These are phyloP conservation scores for Gossypium lobatum DNA, from an alignment of 441 rosid genomes.

Conservation along the genomic window DNA sequence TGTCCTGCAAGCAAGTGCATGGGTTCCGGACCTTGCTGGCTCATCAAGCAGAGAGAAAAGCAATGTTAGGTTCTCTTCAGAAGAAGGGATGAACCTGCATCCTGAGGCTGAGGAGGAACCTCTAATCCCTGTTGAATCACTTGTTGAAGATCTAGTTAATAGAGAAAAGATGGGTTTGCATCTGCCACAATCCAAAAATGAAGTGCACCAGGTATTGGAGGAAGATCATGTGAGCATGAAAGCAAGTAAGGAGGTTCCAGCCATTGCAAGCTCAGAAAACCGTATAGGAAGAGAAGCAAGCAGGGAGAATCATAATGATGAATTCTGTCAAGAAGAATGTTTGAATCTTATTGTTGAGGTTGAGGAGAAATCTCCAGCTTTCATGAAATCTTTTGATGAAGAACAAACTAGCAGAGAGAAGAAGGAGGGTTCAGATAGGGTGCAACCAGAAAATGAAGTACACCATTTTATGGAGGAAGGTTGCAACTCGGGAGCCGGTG, in stretches of 20 bases:
- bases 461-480: conserved; percentile 18
- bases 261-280: conserved; percentile 14
- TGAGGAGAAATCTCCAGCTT: conserved; percentile 28
- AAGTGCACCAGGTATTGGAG: conserved; percentile 3
- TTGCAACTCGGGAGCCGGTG: conserved; percentile 24
- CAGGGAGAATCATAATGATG: conserved; percentile 25
- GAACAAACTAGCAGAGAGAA: conserved; percentile 27
- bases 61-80: conserved; percentile 22
- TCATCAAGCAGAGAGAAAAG: conserved; percentile 24
- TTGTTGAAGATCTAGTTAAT: conserved; percentile 21
- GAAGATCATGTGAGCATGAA: conserved; percentile 15
- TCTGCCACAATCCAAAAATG: background rate
- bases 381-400: conserved; percentile 14
- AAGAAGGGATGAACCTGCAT: conserved; percentile 26
- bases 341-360: conserved; percentile 21
- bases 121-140: conserved; percentile 17
- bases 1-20: conserved; percentile 24
- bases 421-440: conserved; percentile 17
- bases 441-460: conserved; percentile 22
- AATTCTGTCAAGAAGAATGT: conserved; percentile 23
- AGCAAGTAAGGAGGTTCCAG: conserved; percentile 15
- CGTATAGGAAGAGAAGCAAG: conserved; percentile 21
- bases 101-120: conserved; percentile 26
- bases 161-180: conserved; percentile 24
- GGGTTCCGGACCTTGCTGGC: conserved; percentile 14